Evolutionary conservation across 257 asterid genomes (phyloP).

Genomic region (Ajuga chamaepitys): DNA sequence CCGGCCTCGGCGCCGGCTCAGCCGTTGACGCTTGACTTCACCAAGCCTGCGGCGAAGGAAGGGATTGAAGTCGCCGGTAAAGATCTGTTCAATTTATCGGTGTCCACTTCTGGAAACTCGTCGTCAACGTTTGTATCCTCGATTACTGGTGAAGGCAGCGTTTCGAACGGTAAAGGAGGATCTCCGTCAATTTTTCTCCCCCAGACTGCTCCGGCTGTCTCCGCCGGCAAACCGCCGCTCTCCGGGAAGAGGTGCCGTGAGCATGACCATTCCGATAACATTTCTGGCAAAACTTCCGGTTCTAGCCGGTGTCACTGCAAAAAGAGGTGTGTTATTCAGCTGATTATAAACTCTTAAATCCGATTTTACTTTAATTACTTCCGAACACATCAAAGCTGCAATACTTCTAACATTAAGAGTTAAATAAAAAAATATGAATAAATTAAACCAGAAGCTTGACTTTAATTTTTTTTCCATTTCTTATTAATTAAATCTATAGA

Average conservation of each 20-base stretch:
- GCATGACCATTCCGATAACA: constrained; percentile 42
- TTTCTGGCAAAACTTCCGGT: constrained; percentile 49
- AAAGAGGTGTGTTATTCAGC: constrained; percentile 38
- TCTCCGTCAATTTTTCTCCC: constrained; percentile 31
- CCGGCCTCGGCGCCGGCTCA: constrained; percentile 18
- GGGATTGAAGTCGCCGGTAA: constrained; percentile 11
- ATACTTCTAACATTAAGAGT: background rate
- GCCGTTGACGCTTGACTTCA: constrained; percentile 47
- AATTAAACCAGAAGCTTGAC: constrained; percentile 5
- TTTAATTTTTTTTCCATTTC: background rate
- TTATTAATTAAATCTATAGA: background rate
- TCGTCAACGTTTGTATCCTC: constrained; percentile 55
- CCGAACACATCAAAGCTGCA: too few relatives aligned
- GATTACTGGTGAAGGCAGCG: constrained; percentile 84
- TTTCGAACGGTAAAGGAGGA: constrained; percentile 54
- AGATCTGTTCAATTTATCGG: constrained; percentile 31
- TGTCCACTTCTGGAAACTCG: constrained; percentile 43
- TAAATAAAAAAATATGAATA: background rate
- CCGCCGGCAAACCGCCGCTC: constrained; percentile 59
- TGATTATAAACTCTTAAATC: background rate
- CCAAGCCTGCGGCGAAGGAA: constrained; percentile 28
- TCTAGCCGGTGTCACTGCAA: constrained; percentile 68
- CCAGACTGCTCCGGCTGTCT: constrained; percentile 25
- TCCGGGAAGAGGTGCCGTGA: constrained; percentile 64
- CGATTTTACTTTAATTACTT: background rate